phyloP scores from a whole-genome alignment of 306 rosid genomes.

The Lithocarpus polystachyus region DNA sequence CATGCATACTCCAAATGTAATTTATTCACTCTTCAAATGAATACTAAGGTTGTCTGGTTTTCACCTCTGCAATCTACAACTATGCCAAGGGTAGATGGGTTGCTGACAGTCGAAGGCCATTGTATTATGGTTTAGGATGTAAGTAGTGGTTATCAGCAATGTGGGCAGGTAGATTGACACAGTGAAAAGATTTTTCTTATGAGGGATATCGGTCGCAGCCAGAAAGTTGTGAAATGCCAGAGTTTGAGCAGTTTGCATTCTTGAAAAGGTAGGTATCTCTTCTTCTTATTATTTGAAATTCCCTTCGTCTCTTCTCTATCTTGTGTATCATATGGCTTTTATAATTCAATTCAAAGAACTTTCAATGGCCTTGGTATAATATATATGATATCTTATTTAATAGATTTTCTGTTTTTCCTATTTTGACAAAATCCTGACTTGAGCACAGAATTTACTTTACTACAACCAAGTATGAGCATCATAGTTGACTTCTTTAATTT shows the following conservation, averaged over 20 bases:
- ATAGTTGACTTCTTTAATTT: not conserved
- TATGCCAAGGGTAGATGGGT: conserved; percentile 93
- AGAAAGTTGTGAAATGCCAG: conserved; percentile 63
- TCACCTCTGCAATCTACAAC: conserved; percentile 62
- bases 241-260: conserved; percentile 63
- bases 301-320: not conserved
- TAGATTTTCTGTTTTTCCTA: not conserved
- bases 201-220: conserved; percentile 92
- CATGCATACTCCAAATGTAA: not conserved
- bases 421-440: not conserved
- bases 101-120: conserved; percentile 61
- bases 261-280: conserved; percentile 64
- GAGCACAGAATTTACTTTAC: not conserved
- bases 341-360: not conserved
- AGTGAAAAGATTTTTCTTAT: conserved; percentile 68
- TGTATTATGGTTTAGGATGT: conserved; percentile 79
- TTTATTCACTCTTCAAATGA: not conserved
- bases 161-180: conserved; percentile 92
- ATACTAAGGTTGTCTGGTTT: conserved; percentile 21
- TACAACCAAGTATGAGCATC: not conserved
- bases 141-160: conserved; percentile 80
- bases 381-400: conserved; percentile 5
- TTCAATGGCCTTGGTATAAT: not conserved
- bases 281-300: not conserved
- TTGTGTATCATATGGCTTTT: not conserved